Evolutionary conservation across 257 asterid genomes (phyloP).

Genomic region (Lantana camara): DNA sequence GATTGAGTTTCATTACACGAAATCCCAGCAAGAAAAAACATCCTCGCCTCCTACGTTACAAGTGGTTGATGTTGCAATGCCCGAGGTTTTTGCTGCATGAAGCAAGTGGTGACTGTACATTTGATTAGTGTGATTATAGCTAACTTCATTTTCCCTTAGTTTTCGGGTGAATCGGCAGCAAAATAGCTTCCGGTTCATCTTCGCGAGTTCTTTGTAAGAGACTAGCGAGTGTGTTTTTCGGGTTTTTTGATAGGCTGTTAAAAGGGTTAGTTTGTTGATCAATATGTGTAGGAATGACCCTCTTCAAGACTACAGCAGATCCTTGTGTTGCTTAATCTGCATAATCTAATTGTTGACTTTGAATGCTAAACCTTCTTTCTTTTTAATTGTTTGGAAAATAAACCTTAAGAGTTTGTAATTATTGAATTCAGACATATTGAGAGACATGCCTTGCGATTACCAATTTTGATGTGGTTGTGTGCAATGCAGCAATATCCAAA

Average conservation of each 20-base stretch:
- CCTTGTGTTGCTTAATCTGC: constrained; percentile 21
- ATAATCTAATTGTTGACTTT: constrained; percentile 18
- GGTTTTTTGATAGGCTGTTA: constrained; percentile 9
- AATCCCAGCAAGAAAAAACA: constrained; percentile 28
- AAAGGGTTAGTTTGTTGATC: constrained; percentile 8
- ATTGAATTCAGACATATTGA: neutral
- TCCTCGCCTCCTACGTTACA: constrained; percentile 19
- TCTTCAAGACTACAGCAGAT: neutral
- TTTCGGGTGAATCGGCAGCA: constrained; percentile 32
- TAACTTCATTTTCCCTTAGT: constrained; percentile 31
- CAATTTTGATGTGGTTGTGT: neutral
- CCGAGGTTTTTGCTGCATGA: constrained; percentile 12
- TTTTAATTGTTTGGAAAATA: neutral
- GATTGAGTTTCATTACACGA: constrained; percentile 88
- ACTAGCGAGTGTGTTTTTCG: constrained; percentile 27
- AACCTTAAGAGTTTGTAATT: neutral
- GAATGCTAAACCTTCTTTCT: constrained; percentile 3
- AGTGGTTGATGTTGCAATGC: constrained; percentile 13
- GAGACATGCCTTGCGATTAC: neutral
- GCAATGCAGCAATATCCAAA: constrained; percentile 2
- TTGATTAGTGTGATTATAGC: constrained; percentile 38
- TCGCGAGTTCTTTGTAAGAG: constrained; percentile 25
- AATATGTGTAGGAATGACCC: constrained; percentile 18
- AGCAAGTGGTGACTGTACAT: constrained; percentile 33
- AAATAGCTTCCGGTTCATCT: constrained; percentile 34